These are phyloP conservation scores for Tuber melanosporum DNA, from an alignment of 495 filamentous ascomycete genomes.

Conservation along the genomic window DNA sequence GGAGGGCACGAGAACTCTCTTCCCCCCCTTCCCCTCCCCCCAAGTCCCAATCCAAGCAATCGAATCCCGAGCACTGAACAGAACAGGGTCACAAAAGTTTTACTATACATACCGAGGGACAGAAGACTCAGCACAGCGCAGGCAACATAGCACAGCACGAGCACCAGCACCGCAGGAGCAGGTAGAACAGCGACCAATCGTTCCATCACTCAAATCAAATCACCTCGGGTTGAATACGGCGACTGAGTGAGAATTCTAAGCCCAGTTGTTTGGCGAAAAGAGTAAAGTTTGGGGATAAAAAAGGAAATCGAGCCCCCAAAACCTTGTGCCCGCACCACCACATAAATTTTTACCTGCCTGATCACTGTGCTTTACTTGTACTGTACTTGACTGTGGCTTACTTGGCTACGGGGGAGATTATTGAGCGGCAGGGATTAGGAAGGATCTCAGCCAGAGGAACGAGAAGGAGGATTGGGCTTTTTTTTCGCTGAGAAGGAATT, in stretches of 20 bases:
- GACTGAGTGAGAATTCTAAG: background rate
- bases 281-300: background rate
- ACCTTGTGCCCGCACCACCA: background rate
- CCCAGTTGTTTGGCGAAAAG: background rate
- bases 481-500: background rate
- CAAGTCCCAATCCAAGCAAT: background rate
- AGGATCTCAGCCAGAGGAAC: background rate
- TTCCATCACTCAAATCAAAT: background rate
- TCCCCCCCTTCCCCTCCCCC: background rate
- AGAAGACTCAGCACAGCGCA: background rate
- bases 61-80: background rate
- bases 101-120: background rate
- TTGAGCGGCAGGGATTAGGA: background rate
- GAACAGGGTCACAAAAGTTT: background rate
- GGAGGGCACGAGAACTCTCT: background rate
- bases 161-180: background rate
- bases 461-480: background rate
- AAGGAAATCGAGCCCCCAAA: background rate
- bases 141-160: background rate
- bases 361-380: conserved; percentile 5
- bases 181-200: background rate
- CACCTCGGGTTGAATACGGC: background rate
- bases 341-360: background rate
- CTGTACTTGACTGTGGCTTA: background rate
- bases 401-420: background rate